Evolutionary conservation across 176 grass and related monocot genomes (phyloP).

Genomic region (Neostapfia colusana): DNA sequence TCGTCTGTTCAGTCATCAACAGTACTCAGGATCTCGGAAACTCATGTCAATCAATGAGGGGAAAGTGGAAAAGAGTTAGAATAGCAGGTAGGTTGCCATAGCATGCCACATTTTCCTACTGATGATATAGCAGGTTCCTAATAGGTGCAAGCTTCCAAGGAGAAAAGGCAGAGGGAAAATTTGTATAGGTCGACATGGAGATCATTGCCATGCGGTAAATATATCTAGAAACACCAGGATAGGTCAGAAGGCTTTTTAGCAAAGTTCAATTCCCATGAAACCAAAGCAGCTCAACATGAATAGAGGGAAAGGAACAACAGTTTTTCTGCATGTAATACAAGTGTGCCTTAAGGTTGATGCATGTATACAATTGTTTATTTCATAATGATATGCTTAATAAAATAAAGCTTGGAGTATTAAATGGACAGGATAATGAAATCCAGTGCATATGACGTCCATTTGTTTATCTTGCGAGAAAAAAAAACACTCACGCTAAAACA

Average conservation of each 20-base stretch:
- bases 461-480: not conserved
- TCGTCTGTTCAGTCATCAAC: not conserved
- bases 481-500: not conserved
- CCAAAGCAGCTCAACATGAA: not conserved
- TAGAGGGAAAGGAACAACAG: not conserved
- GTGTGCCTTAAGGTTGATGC: not conserved
- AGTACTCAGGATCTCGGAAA: constrained; percentile 40
- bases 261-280: not conserved
- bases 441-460: not conserved
- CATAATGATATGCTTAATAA: not conserved
- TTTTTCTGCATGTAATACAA: not conserved
- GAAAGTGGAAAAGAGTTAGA: constrained; percentile 18
- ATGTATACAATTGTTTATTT: not conserved
- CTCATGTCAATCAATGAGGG: constrained; percentile 46
- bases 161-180: constrained; percentile 14
- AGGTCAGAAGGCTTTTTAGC: not conserved
- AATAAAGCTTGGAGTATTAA: not conserved
- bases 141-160: constrained; percentile 34
- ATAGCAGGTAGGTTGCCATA: not conserved
- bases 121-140: constrained; percentile 18
- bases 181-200: not conserved
- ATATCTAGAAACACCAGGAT: not conserved
- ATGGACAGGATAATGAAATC: not conserved
- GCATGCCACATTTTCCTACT: not conserved
- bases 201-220: not conserved